Evolutionary conservation across 1,139 yeast genomes (phyloP).

Genomic region (Hyphopichia burtonii): DNA sequence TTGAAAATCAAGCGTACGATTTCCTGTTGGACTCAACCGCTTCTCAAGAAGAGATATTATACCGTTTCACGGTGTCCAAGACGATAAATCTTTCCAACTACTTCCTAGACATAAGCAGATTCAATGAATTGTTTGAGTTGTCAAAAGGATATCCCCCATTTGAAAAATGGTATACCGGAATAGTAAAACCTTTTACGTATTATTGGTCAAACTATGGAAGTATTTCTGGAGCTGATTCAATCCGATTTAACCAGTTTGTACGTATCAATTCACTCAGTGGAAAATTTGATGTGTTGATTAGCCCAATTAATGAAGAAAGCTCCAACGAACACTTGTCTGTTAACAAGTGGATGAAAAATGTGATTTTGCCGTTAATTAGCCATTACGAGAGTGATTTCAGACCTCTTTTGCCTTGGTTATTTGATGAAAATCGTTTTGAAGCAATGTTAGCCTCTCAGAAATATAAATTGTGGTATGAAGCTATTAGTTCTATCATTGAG

Average conservation of each 20-base stretch:
- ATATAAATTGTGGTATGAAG: slow-evolving; percentile 25
- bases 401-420: slow-evolving; percentile 29
- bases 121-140: slow-evolving; percentile 15
- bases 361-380: slow-evolving; percentile 28
- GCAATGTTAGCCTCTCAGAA: slow-evolving; percentile 10
- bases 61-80: slow-evolving; percentile 25
- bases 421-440: slow-evolving; percentile 8
- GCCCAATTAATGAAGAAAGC: slow-evolving; percentile 19
- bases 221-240: slow-evolving; percentile 8
- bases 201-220: slow-evolving; percentile 29
- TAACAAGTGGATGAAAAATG: slow-evolving; percentile 27
- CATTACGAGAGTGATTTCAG: slow-evolving; percentile 20
- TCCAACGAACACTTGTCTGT: slow-evolving; percentile 12
- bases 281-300: slow-evolving; percentile 21
- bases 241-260: slow-evolving; percentile 13
- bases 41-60: slow-evolving; percentile 8
- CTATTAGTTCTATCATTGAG: slow-evolving; percentile 17
- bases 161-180: slow-evolving; percentile 27
- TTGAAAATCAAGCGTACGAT: slow-evolving; percentile 3
- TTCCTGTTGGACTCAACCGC: background rate
- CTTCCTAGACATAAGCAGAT: slow-evolving; percentile 14
- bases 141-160: slow-evolving; percentile 18
- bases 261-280: slow-evolving; percentile 10
- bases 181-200: slow-evolving; percentile 28
- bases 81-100: slow-evolving; percentile 20